phyloP scores from a whole-genome alignment of 495 filamentous ascomycete species.

The Podospora fimiseda region DNA sequence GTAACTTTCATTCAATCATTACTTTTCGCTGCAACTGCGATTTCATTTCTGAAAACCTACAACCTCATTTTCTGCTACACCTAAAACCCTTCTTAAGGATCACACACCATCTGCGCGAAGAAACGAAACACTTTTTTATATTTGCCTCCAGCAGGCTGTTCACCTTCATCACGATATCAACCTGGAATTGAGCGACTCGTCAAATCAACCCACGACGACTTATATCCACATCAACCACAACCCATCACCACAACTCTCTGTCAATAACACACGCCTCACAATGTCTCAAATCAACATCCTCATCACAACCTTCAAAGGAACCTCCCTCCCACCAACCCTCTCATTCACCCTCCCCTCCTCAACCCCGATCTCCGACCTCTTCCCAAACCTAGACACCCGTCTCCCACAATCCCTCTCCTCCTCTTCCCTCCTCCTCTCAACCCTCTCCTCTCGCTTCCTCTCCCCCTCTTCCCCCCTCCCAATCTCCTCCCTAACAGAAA shows the following conservation, averaged over 20 bases:
- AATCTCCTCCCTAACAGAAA: slow-evolving; percentile 39
- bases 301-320: slow-evolving; percentile 73
- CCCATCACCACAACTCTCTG: slow-evolving; percentile 1
- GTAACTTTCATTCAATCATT: no score
- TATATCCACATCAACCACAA: not conserved
- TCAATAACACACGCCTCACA: slow-evolving; percentile 33
- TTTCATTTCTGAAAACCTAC: not conserved
- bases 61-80: no score
- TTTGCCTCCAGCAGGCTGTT: no score
- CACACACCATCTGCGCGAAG: no score
- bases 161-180: not conserved
- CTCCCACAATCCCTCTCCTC: slow-evolving; percentile 44
- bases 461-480: slow-evolving; percentile 37
- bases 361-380: slow-evolving; percentile 61
- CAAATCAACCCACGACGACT: not conserved
- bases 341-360: slow-evolving; percentile 60
- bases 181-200: not conserved
- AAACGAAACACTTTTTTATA: no score
- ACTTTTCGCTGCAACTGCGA: not conserved
- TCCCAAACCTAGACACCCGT: slow-evolving; percentile 52
- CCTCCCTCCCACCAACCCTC: slow-evolving; percentile 71
- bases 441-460: slow-evolving; percentile 69
- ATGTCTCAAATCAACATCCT: slow-evolving; percentile 64
- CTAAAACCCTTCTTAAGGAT: no score
- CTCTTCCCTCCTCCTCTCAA: slow-evolving; percentile 68